Evolutionary conservation across 2,329 filamentous ascomycete genomes (phyloP), one percentile per base, ranked within the genome.

Genomic region (Xylariomycetidae sp.): DNA sequence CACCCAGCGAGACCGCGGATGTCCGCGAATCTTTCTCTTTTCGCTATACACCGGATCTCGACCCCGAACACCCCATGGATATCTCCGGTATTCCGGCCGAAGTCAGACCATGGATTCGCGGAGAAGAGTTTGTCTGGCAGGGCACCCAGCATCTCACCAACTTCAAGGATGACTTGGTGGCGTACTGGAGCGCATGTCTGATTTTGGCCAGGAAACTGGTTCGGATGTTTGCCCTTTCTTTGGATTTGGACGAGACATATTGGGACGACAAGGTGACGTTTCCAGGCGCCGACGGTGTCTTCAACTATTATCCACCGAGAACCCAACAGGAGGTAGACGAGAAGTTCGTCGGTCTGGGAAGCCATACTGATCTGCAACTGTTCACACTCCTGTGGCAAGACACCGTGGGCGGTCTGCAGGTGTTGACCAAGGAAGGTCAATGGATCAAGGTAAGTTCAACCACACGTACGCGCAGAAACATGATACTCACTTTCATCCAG

Each of bases 221-320:
- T 3, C 58, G 60, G 4, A 55, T 66, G 6, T 76, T 80, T 44
- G 74, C 75, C 0, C 57, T 80, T 3, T 67, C 67, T 4, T 59
- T 79, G 2, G 63, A 65, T 9, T 56, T 79, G 4, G 60, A 65
- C 0, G 74, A 79, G 44, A 47, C 64, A 20, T 69, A 70, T 34
- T 78, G 79, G 46, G 73, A 78, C 39, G 54, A 56, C 3, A 67
- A 74, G 33, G 66, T 68, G 13, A 67, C 62, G 0, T 65, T 71
- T 41, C 75, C 75, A 0, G 73, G 64, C 20, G 61, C 59, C 6
- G 54, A 60, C 5, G 48, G 61, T 13, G 61, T 57, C 3, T 48
- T 68, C 28, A 67, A 67, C 39, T 63, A 62, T 38, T 63, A 63
- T 39, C 58, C 56, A 1, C 48, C 58, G 3, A 49, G 49, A n/a